These are phyloP conservation scores for Lipomyces japonicus DNA, from an alignment of 805 yeast species.

Conservation along the genomic window DNA sequence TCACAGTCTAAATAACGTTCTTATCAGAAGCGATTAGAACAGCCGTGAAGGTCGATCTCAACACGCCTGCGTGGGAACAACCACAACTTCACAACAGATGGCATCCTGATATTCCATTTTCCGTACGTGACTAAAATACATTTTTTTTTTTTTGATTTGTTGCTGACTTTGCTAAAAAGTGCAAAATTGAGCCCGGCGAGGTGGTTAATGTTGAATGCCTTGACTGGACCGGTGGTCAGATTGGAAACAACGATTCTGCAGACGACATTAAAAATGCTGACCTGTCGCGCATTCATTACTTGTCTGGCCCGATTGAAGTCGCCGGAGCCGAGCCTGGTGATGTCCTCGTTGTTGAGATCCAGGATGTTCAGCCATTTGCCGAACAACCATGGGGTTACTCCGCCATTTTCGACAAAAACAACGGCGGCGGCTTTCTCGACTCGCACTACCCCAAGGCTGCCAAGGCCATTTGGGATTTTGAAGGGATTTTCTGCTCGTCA, in stretches of 20 bases:
- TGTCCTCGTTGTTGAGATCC: slow-evolving; percentile 48
- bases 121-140: slow-evolving; percentile 27
- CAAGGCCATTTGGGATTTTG: slow-evolving; percentile 52
- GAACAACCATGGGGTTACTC: slow-evolving; percentile 54
- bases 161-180: neutral
- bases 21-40: slow-evolving; percentile 37
- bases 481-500: slow-evolving; percentile 49
- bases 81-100: slow-evolving; percentile 50
- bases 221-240: slow-evolving; percentile 56
- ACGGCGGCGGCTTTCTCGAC: slow-evolving; percentile 53
- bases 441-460: slow-evolving; percentile 50
- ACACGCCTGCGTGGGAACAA: slow-evolving; percentile 47
- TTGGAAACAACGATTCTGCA: slow-evolving; percentile 46
- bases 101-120: slow-evolving; percentile 51
- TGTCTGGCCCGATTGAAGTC: slow-evolving; percentile 49
- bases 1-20: too few relatives aligned
- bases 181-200: slow-evolving; percentile 43
- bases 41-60: slow-evolving; percentile 43
- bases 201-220: slow-evolving; percentile 49
- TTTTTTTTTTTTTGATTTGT: neutral
- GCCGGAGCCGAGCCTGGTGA: slow-evolving; percentile 49
- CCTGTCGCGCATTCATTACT: slow-evolving; percentile 46
- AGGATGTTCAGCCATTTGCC: slow-evolving; percentile 51
- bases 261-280: slow-evolving; percentile 49
- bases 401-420: slow-evolving; percentile 47